Evolutionary conservation across 2,329 filamentous ascomycete species (phyloP), one percentile per base, ranked within the genome.

Genomic region (Ploettnerulaceae sp.): DNA sequence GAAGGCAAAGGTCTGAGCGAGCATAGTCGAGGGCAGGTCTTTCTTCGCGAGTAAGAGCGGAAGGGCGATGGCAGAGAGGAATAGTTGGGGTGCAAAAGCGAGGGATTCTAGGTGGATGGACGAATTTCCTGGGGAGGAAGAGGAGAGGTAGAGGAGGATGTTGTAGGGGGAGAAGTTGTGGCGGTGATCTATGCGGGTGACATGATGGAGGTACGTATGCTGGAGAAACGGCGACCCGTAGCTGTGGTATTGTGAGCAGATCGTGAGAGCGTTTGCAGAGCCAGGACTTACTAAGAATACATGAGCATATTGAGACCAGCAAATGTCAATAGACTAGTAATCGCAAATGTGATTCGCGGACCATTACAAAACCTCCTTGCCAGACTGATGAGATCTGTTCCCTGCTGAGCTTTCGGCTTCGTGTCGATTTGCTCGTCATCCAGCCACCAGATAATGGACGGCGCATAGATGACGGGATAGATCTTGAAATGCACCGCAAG

Each of bases 121-220:
- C 1, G 59, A 53, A 15, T 45, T 40, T 66, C 41, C 59, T 0
- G 70, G 65, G 0, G 72, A 65, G 2, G 86, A 81, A 0, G 93
- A 95, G 39, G 82, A 83, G 32, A 95, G 77, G 65, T 98, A 95
- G 2, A 98, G 77, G 6, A 96, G 76, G 1, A 83, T 86, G 66
- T 95, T 96, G 73, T 97, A 98, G 1, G 89, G 87, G 7, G 90
- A 96, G 70, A 98, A 98, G 70, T 98, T 98, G 71, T 98, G 93
- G 11, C 93, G 84, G 68, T 98, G 93, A 65, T 98, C 93, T 65
- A 95, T 84, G 49, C 93, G 85, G 4, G 84, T 89, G 51, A 97
- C 73, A 66, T 98, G 93, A 69, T 98, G 90, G 49, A 95, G 76
- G 69, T 85, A 98, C 29, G 89, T 97, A 66, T 98, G 89, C 49